These are phyloP conservation scores for Diplodia scrobiculata DNA, from an alignment of 2,329 filamentous ascomycete genomes.

Conservation along the genomic window DNA sequence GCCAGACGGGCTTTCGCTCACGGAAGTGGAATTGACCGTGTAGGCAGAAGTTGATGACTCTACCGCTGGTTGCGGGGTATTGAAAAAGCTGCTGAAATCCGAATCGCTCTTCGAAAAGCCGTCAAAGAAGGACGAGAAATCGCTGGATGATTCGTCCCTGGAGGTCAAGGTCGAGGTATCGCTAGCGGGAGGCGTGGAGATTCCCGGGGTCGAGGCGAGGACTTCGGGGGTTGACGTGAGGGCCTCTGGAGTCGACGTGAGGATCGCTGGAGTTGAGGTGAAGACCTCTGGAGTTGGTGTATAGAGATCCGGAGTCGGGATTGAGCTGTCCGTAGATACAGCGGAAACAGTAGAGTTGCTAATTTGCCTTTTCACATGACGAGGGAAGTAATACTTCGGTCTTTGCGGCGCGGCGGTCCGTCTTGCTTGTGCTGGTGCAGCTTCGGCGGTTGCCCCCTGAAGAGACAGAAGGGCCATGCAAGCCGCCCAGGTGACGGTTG, in stretches of 20 bases:
- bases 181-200: slow-evolving; percentile 18
- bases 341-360: slow-evolving; percentile 42
- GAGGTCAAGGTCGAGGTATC: slow-evolving; percentile 27
- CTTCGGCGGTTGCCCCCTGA: slow-evolving; percentile 51
- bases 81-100: slow-evolving; percentile 29
- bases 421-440: slow-evolving; percentile 50
- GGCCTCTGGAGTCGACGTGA: slow-evolving; percentile 16
- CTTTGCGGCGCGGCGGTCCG: slow-evolving; percentile 35
- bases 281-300: slow-evolving; percentile 19
- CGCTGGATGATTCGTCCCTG: slow-evolving; percentile 28
- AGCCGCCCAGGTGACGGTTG: slow-evolving; percentile 51
- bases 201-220: slow-evolving; percentile 1
- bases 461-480: slow-evolving; percentile 51
- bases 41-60: slow-evolving; percentile 25
- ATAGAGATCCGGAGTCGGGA: slow-evolving; percentile 12
- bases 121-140: slow-evolving; percentile 38
- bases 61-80: not conserved
- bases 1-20: slow-evolving; percentile 4
- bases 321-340: slow-evolving; percentile 7
- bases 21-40: slow-evolving; percentile 8
- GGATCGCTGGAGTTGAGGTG: slow-evolving; percentile 13
- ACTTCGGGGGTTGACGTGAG: slow-evolving; percentile 1
- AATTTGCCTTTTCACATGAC: slow-evolving; percentile 47
- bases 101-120: slow-evolving; percentile 34
- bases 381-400: slow-evolving; percentile 54